Conservation (phyloP, 305 asterid species). For the Fraxinus angustifolia region DNA sequence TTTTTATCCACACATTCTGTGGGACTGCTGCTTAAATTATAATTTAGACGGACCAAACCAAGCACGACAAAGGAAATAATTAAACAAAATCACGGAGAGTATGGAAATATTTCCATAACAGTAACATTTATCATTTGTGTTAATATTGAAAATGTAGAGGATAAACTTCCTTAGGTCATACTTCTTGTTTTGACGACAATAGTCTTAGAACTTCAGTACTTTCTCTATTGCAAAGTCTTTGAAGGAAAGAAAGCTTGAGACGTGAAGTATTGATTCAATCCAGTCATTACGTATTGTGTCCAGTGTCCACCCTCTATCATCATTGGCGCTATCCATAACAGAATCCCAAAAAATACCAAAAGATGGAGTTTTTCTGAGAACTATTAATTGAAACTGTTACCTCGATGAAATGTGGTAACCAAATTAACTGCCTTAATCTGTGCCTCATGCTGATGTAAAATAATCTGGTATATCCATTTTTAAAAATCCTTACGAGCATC, state of each 20-base stretch:
- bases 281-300: neutral
- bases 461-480: neutral
- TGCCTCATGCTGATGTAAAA: neutral
- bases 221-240: conserved; percentile 3
- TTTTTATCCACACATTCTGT: neutral
- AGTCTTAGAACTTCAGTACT: conserved; percentile 3
- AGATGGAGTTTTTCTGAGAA: neutral
- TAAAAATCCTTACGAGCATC: neutral
- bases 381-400: neutral
- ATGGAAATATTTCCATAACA: neutral
- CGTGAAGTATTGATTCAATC: conserved; percentile 14
- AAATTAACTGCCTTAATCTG: neutral
- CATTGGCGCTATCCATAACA: neutral
- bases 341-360: neutral
- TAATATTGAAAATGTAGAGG: neutral
- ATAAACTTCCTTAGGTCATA: neutral
- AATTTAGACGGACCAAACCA: neutral
- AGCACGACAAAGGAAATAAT: neutral
- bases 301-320: neutral
- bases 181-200: neutral
- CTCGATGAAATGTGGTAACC: neutral
- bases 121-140: neutral
- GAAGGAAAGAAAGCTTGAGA: conserved; percentile 22
- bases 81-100: neutral
- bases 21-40: neutral